Percentiles rank a stretch among this genome's conserved stretches.
Conservation (phyloP, 768 basidiomycete genomes). For the Filobasidium wieringae region DNA sequence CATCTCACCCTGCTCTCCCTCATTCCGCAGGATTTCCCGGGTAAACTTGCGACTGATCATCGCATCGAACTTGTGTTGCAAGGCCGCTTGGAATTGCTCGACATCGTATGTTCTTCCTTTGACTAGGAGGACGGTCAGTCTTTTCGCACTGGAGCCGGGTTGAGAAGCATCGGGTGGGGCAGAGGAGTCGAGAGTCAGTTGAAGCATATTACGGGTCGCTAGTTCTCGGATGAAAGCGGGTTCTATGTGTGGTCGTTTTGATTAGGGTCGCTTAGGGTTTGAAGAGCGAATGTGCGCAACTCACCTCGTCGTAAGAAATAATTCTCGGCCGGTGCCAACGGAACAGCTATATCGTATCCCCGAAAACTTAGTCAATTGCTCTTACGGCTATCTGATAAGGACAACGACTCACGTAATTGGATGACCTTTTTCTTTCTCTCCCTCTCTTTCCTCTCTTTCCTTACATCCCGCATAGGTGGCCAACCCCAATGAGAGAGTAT, state of each 20-base stretch:
- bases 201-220: neutral
- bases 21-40: neutral
- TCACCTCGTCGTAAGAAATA: neutral
- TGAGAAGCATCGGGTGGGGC: neutral
- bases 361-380: no score
- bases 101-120: neutral
- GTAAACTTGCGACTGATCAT: neutral
- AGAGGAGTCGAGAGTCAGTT: neutral
- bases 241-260: neutral
- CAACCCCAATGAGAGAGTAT: neutral
- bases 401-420: neutral
- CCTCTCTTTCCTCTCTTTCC: neutral
- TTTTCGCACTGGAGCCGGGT: neutral
- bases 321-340: neutral
- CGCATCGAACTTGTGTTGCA: neutral
- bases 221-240: neutral
- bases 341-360: neutral
- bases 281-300: neutral
- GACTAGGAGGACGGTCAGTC: neutral
- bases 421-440: neutral
- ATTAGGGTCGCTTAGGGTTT: neutral
- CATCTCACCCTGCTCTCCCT: neutral
- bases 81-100: neutral
- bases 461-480: neutral
- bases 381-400: no score